Evolutionary conservation across 148 eudicot genomes (phyloP).

Genomic region (Polygonum aviculare): DNA sequence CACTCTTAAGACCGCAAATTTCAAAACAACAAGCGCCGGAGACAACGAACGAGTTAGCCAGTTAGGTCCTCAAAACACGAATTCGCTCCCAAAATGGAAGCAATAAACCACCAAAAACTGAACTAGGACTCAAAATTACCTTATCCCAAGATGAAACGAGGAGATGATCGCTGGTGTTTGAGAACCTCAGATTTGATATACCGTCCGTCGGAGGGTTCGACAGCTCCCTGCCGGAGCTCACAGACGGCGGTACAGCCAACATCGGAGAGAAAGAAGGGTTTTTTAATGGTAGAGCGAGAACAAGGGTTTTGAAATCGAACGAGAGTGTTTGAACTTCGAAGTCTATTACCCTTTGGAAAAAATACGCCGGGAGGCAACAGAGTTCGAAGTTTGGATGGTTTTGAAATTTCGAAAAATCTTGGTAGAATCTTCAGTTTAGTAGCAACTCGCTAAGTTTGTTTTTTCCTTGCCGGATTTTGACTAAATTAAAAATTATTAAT

Average conservation of each 20-base stretch:
- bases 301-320: slow-evolving; percentile 11
- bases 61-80: background rate
- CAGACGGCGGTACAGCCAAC: slow-evolving; percentile 48
- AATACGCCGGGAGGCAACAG: background rate
- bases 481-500: no score
- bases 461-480: no score
- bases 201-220: slow-evolving; percentile 75
- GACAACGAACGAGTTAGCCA: background rate
- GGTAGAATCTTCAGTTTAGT: background rate
- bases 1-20: slow-evolving; percentile 42
- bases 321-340: background rate
- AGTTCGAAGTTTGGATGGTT: background rate
- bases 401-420: background rate
- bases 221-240: slow-evolving; percentile 51
- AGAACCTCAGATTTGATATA: slow-evolving; percentile 63
- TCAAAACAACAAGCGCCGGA: background rate
- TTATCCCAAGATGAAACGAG: slow-evolving; percentile 95
- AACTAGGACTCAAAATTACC: slow-evolving; percentile 18
- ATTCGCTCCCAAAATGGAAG: background rate
- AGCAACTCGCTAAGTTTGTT: background rate
- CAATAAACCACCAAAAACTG: background rate
- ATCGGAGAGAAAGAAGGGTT: slow-evolving; percentile 13
- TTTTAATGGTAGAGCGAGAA: slow-evolving; percentile 4
- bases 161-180: slow-evolving; percentile 74
- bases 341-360: background rate